Base-by-base conservation (phyloP, 2,329 filamentous ascomycete species). In the Emmonsiellopsis sp. region DNA sequence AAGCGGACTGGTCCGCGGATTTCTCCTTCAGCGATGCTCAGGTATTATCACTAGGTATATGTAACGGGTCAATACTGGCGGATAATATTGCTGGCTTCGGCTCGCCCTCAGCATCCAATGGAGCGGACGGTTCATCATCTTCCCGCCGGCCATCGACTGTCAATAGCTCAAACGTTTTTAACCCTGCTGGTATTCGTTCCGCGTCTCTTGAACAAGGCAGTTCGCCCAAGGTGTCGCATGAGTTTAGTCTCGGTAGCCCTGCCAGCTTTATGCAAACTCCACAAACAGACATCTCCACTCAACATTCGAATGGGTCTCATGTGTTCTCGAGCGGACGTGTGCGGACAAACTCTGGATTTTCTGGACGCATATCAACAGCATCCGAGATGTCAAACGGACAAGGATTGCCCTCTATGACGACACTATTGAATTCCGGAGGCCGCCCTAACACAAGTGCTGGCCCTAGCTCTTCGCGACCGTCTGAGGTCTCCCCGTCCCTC, bases 1-100 rank as follows among this genome's bases (percentile, higher is more conserved):
- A 91, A 55, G 80, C 81, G 40, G 81, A 85, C 9, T 97, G 95
- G 77, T 79, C 84, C 50, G 81, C 81, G 13, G 91, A 95, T 63
- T 93, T 87, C 67, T 83, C 81, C 26, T 85, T 86, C 62, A 81
- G 87, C 50, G 86, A 94, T 60, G 83, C 85, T 31, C 80, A 85
- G 58, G 77, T 91, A 16, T 77, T 82, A 59, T 80, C 79, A 47
- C 79, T 96, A 45, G 82, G 83, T 15, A 87, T 95, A 53, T 80
- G 91, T 69, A 95, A 94, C 64, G 87, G 87, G 15, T 76, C 77
- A 5, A 61, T 83, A 67, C 65, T 86, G 70, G 67, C 82, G 61
- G 75, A 84, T 70, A 63, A 85, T 73, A 20, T 80, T 38, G 61
- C 85, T 71, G 70, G 86, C 73, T 79, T 82, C 67, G 73, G 78